A percentile compares a stretch with the other conserved stretches of the same genome.
phyloP scores from a whole-genome alignment of 2,329 filamentous ascomycete species.

The Juglanconis oblonga region DNA sequence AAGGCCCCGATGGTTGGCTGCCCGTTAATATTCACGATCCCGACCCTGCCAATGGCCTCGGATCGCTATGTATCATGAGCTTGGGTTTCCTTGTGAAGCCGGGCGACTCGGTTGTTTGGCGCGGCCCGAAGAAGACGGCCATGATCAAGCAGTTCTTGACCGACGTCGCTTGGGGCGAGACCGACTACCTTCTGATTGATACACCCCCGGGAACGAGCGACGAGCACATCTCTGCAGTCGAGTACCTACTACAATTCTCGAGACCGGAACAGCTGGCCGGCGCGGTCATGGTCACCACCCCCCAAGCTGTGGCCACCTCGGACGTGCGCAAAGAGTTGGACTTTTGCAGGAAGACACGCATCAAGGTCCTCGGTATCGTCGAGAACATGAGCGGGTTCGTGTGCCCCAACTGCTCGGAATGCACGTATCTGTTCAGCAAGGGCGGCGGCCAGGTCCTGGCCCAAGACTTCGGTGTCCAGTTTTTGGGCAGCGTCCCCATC shows the following conservation, averaged over 20 bases:
- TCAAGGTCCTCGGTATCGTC: constrained; percentile 80
- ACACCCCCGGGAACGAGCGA: constrained; percentile 95
- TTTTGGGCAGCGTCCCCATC: constrained; percentile 84
- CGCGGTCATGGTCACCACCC: constrained; percentile 92
- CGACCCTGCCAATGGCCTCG: constrained; percentile 48
- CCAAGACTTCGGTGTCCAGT: constrained; percentile 76
- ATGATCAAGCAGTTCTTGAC: constrained; percentile 97
- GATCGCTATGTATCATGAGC: constrained; percentile 80
- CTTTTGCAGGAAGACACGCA: constrained; percentile 81
- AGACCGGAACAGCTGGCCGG: constrained; percentile 70
- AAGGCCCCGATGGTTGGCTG: constrained; percentile 88
- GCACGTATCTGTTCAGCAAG: constrained; percentile 89
- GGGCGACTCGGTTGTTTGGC: constrained; percentile 93
- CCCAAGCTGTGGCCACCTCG: constrained; percentile 87
- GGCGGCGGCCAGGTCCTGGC: constrained; percentile 91
- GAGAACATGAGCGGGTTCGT: constrained; percentile 97
- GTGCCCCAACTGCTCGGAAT: constrained; percentile 77
- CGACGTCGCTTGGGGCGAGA: constrained; percentile 81
- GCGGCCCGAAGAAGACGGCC: constrained; percentile 96
- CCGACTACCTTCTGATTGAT: constrained; percentile 93
- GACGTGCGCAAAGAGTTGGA: constrained; percentile 95
- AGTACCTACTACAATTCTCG: constrained; percentile 70
- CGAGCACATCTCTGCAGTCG: constrained; percentile 92
- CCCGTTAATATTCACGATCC: constrained; percentile 79
- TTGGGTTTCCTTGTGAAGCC: constrained; percentile 84